These are phyloP conservation scores for Euphrasia arctica DNA, from an alignment of 305 asterid species.

Conservation along the genomic window DNA sequence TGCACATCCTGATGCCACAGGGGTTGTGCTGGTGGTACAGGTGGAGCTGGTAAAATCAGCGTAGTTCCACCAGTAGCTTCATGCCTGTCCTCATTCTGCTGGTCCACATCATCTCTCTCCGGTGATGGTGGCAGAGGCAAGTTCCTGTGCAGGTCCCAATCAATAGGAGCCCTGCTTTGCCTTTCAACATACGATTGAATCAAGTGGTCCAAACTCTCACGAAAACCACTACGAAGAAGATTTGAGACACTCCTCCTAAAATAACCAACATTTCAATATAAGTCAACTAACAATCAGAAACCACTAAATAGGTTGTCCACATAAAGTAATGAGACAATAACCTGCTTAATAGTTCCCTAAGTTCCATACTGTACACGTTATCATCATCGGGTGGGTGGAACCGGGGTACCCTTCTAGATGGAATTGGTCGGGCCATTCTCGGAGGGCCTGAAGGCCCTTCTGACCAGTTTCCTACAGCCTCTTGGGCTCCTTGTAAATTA, in stretches of 20 bases:
- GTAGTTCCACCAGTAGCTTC: conserved; percentile 61
- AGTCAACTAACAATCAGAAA: neutral
- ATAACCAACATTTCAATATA: conserved; percentile 15
- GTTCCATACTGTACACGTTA: conserved; percentile 89
- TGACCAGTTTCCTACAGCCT: neutral
- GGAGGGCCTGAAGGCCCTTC: conserved; percentile 31
- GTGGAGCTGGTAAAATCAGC: conserved; percentile 68
- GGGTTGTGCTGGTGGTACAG: conserved; percentile 85
- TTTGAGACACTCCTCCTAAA: conserved; percentile 96
- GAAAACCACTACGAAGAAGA: conserved; percentile 95
- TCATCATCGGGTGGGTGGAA: conserved; percentile 73
- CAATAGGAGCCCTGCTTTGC: conserved; percentile 69
- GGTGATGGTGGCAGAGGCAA: conserved; percentile 73
- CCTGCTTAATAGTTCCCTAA: conserved; percentile 96
- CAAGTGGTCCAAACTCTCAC: conserved; percentile 92
- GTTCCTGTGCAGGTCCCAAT: conserved; percentile 82
- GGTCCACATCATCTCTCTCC: conserved; percentile 46
- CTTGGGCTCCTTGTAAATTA: conserved; percentile 28
- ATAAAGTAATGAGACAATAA: conserved; percentile 21
- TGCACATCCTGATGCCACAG: conserved; percentile 87
- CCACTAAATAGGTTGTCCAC: neutral
- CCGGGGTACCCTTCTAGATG: conserved; percentile 24
- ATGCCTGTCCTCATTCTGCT: conserved; percentile 52
- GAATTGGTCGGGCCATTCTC: conserved; percentile 48
- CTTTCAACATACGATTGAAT: conserved; percentile 90